Percentiles rank a stretch among this genome's conserved stretches.
Evolutionary conservation across 2,329 filamentous ascomycete genomes (phyloP).

Genomic region (Alternaria arbusti): DNA sequence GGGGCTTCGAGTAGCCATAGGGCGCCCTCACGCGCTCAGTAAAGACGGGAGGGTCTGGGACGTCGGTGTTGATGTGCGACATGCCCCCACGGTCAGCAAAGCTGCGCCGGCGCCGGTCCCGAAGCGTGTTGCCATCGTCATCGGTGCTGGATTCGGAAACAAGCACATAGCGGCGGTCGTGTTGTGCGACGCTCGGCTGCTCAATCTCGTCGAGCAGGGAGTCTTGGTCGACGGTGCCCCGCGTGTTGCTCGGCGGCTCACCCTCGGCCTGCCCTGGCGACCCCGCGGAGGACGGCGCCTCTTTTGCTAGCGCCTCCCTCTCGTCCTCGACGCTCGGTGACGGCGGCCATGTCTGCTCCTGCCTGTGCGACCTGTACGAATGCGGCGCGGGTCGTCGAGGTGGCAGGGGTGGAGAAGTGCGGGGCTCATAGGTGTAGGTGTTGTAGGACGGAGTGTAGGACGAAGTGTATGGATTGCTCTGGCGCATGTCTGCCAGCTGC

Average conservation of each 20-base stretch:
- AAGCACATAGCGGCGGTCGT: conserved; percentile 71
- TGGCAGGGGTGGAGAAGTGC: conserved; percentile 31
- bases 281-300: conserved; percentile 55
- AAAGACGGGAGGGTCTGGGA: conserved; percentile 49
- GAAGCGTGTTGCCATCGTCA: conserved; percentile 6
- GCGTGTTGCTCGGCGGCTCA: conserved; percentile 66
- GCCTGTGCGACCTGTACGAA: conserved; percentile 24
- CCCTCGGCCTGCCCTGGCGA: conserved; percentile 39
- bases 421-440: conserved; percentile 39
- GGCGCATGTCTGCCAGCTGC: conserved; percentile 32
- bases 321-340: conserved; percentile 75
- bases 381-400: conserved; percentile 22
- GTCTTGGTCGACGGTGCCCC: conserved; percentile 71
- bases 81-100: conserved; percentile 45
- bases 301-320: conserved; percentile 65
- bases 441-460: conserved; percentile 40
- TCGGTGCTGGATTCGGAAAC: conserved; percentile 48
- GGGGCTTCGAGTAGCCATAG: conserved; percentile 52
- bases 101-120: conserved; percentile 36
- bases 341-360: conserved; percentile 59
- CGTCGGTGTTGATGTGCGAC: conserved; percentile 44
- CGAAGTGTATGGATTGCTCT: conserved; percentile 25
- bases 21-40: conserved; percentile 52
- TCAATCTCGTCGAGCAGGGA: conserved; percentile 69
- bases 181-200: conserved; percentile 27